Evolutionary conservation across 495 filamentous ascomycete species (phyloP), one percentile per base, ranked within the genome.

Genomic region (Letharia lupina): DNA sequence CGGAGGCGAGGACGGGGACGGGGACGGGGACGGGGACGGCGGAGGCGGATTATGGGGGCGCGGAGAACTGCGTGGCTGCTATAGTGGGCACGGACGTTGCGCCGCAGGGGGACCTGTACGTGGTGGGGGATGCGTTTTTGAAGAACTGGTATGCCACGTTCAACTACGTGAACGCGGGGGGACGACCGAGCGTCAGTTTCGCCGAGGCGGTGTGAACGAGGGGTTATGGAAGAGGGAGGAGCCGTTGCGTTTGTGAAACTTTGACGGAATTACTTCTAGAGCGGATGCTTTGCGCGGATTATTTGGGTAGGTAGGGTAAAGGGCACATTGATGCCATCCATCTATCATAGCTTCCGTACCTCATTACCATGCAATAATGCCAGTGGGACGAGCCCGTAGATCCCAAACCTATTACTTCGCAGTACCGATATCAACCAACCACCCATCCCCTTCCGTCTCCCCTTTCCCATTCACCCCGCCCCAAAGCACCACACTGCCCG

Each of bases 361-460:
- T 44, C 23, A 28, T 28, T 28, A 28, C 23, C 23, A 11, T 44
- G 12, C 41, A 44, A 44, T 12, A 44, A 39, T 39, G 8, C 37
- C 37, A 8, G 4, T 8, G 37, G 8, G 37, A 39, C 4, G 37
- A 39, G 37, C 37, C 37, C 37, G 4, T 39, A 39, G n/a, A 56
- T 54, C 2, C 1, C 4, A 56, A 18, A 2, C 1, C 52, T 12
- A 5, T 31, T 5, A 35, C 16, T 35, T 33, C 52, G 52, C 52
- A 13, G 12, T 7, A 0, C 52, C 52, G 18, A 84, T 67, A 16
- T 52, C 61, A 33, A 69, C 65, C 42, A 84, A 68, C 82, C 82
- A 84, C 23, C 81, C 82, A 72, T 84, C 81, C 0, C 76, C 79
- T 67, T 82, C 77, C 18, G 62, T 70, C 66, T 81, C 78, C 6